Conservation (phyloP, 352 stramenopile species). For the Phytophthora vignae region DNA sequence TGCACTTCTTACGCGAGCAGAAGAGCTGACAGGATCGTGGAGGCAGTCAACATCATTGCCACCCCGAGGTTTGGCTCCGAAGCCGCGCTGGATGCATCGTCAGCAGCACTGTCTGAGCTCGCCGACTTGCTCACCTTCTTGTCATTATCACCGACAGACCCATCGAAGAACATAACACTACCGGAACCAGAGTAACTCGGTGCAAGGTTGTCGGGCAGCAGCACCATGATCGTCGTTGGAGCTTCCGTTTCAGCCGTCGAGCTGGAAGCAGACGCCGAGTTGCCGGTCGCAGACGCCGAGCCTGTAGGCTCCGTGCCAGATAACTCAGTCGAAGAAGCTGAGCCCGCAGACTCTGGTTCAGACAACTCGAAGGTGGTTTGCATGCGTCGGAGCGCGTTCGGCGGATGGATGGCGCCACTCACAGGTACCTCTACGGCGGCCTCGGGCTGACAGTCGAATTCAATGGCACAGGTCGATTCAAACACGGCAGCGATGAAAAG, state of each 20-base stretch:
- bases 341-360: slow-evolving; percentile 23
- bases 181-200: slow-evolving; percentile 52
- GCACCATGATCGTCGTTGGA: slow-evolving; percentile 65
- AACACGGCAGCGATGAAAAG: slow-evolving; percentile 29
- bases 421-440: slow-evolving; percentile 36
- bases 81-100: slow-evolving; percentile 23
- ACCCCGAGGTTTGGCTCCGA: slow-evolving; percentile 22
- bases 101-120: slow-evolving; percentile 18
- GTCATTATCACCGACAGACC: slow-evolving; percentile 25
- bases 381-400: slow-evolving; percentile 29
- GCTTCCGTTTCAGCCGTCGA: slow-evolving; percentile 37
- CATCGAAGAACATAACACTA: slow-evolving; percentile 54
- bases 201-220: slow-evolving; percentile 60
- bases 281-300: slow-evolving; percentile 13
- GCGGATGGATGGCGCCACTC: slow-evolving; percentile 15
- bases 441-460: slow-evolving; percentile 36
- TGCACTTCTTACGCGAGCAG: slow-evolving; percentile 25
- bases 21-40: slow-evolving; percentile 28
- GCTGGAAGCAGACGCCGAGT: slow-evolving; percentile 25
- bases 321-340: slow-evolving; percentile 5
- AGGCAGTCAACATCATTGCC: slow-evolving; percentile 18
- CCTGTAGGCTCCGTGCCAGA: slow-evolving; percentile 17
- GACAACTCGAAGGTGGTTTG: slow-evolving; percentile 37
- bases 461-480: slow-evolving; percentile 18
- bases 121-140: slow-evolving; percentile 29